Percentiles rank a stretch among this genome's conserved stretches.
These are phyloP conservation scores for Saccharum hybrid DNA, from an alignment of 202 grass and related monocot genomes.

Conservation along the genomic window DNA sequence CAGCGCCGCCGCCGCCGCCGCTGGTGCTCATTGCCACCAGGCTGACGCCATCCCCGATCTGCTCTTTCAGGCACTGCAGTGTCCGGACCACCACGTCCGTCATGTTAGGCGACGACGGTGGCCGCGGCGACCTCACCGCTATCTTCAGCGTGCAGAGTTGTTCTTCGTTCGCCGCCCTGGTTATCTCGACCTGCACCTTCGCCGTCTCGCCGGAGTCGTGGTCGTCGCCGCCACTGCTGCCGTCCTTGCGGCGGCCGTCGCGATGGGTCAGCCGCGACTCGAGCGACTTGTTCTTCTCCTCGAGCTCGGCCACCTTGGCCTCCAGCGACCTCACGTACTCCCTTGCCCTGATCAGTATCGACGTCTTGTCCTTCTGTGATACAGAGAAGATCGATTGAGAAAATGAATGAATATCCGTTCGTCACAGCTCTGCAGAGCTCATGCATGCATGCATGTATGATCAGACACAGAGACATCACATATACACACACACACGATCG, in stretches of 20 bases:
- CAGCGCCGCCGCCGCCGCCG: no score
- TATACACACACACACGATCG: background rate
- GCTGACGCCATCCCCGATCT: constrained; percentile 33
- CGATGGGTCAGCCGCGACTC: constrained; percentile 1
- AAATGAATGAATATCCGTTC: background rate
- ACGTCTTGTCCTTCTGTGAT: constrained; percentile 66
- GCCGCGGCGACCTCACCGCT: constrained; percentile 1
- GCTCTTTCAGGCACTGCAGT: constrained; percentile 54
- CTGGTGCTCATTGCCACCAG: constrained; percentile 50
- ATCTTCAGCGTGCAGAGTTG: constrained; percentile 46
- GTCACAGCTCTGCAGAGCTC: background rate
- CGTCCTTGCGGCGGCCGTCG: background rate
- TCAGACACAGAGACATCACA: background rate
- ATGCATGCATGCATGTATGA: background rate
- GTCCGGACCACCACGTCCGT: constrained; percentile 44
- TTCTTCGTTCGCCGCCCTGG: constrained; percentile 1
- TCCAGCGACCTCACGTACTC: constrained; percentile 55
- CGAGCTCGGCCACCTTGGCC: constrained; percentile 52
- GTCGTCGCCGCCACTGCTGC: background rate
- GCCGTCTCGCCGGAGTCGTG: constrained; percentile 17
- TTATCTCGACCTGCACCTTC: constrained; percentile 56
- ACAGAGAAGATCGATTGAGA: background rate
- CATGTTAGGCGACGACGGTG: constrained; percentile 19
- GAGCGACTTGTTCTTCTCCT: constrained; percentile 61
- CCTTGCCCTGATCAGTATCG: constrained; percentile 54